A percentile compares a stretch with the other conserved stretches of the same genome.
These are phyloP conservation scores for Clarireedia monteithiana DNA, from an alignment of 2,329 filamentous ascomycete species.

Conservation along the genomic window DNA sequence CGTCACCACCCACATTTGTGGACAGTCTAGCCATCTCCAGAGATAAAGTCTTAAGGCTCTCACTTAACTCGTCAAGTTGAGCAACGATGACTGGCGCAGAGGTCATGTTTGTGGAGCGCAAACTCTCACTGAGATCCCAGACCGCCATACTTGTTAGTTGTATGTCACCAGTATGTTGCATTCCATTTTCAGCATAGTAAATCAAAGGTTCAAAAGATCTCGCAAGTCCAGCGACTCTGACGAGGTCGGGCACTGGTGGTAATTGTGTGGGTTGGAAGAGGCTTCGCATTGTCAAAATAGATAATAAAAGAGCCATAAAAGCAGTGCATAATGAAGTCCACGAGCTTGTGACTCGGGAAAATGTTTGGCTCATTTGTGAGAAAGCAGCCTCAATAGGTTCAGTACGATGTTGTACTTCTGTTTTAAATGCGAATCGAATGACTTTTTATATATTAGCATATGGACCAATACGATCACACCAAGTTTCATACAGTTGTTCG, in stretches of 20 bases:
- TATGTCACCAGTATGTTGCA: constrained; percentile 76
- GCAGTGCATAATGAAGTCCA: constrained; percentile 60
- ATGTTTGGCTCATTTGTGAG: constrained; percentile 51
- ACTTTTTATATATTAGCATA: constrained; percentile 43
- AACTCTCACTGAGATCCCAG: constrained; percentile 89
- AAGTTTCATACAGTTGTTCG: constrained; percentile 43
- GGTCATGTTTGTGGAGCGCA: constrained; percentile 84
- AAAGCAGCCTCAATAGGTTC: constrained; percentile 74
- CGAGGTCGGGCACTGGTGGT: constrained; percentile 68
- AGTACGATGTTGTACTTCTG: constrained; percentile 80
- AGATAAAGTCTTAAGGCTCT: constrained; percentile 76
- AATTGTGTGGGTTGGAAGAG: constrained; percentile 61
- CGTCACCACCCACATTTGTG: constrained; percentile 84
- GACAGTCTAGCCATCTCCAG: constrained; percentile 88
- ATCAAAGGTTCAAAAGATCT: constrained; percentile 91
- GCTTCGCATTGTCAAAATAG: constrained; percentile 55
- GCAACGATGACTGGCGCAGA: constrained; percentile 79
- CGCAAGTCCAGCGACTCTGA: constrained; percentile 84
- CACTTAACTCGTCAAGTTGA: constrained; percentile 77
- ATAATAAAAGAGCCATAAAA: constrained; percentile 52
- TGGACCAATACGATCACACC: constrained; percentile 5
- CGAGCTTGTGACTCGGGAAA: constrained; percentile 57
- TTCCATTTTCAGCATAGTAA: constrained; percentile 86
- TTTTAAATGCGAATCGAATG: constrained; percentile 79
- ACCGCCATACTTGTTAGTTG: constrained; percentile 90